Evolutionary conservation across 2,329 filamentous ascomycete species (phyloP), one percentile per base, ranked within the genome.

Genomic region (Aspergillus cejpii): DNA sequence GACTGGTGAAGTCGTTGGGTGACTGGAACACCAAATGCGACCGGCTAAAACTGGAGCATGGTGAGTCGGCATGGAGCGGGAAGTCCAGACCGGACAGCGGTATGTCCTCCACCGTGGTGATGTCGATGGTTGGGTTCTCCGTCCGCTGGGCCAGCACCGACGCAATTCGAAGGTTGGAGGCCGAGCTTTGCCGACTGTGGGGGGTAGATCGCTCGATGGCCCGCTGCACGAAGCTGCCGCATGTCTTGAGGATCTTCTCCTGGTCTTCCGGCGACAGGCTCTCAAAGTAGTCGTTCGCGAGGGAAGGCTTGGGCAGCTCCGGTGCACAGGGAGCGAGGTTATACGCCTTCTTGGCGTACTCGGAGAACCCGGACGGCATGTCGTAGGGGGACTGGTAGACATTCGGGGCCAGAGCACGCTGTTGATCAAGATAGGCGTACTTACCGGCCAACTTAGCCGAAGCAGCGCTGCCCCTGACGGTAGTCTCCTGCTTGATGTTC

Each of bases 381-480:
- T 69, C 63, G 52, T 71, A 71, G 14, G 68, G 68, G 7, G 68
- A 71, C 49, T 63, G 65, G 49, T 71, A 71, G 24, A 70, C 66
- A 41, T 61, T 57, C 44, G 66, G 61, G 20, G 59, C 56, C 45
- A 66, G 57, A 29, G 63, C 61, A 39, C 62, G 61, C 45, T 69
- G 64, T 37, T 64, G 61, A 41, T 69, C 66, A 31, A 70, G 59
- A 48, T 63, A 68, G 27, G 66, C 63, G 48, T 63, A 70, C 47
- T 61, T 66, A 33, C 65, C 65, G 12, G 63, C 60, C 52, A 67
- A 48, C 44, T 62, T 63, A 21, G 61, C 54, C 15, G 54, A 51
- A 2, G 60, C 53, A 20, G 61, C 55, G 26, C 58, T 60, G n/a
- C 56, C 52, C 28, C 57, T 58, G 40, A 59, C 59, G 29, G 63